phyloP scores from a whole-genome alignment of 2,329 filamentous ascomycete species.

The Penicillium freii region DNA sequence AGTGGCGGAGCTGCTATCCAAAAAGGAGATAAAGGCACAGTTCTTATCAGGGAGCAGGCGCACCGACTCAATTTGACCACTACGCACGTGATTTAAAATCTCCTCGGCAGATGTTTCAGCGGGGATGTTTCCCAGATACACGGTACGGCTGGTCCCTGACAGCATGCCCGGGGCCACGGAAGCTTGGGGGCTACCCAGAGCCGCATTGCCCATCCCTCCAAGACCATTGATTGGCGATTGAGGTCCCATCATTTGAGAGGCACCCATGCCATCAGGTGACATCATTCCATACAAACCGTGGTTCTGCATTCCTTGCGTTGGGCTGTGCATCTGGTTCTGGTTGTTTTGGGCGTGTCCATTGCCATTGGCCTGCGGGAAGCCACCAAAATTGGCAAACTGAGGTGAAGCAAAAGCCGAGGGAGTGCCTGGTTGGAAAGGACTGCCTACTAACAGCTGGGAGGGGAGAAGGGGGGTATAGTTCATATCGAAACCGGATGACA shows the following conservation, averaged over 20 bases:
- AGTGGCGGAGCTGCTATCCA: constrained; percentile 94
- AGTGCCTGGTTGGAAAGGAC: constrained; percentile 93
- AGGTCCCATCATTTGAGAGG: constrained; percentile 75
- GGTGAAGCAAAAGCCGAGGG: constrained; percentile 85
- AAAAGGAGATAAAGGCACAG: constrained; percentile 98
- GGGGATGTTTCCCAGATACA: constrained; percentile 98
- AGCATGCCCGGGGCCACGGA: constrained; percentile 77
- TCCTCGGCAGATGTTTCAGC: constrained; percentile 95
- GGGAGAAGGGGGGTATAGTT: constrained; percentile 96
- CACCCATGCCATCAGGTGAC: constrained; percentile 79
- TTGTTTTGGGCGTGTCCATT: constrained; percentile 55
- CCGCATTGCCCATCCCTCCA: constrained; percentile 60
- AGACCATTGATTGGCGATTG: constrained; percentile 84
- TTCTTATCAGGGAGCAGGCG: constrained; percentile 97
- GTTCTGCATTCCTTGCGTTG: constrained; percentile 66
- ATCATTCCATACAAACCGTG: constrained; percentile 81
- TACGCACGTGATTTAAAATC: constrained; percentile 91
- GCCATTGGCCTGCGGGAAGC: constrained; percentile 65
- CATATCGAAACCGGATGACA: constrained; percentile 92
- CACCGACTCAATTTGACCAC: constrained; percentile 98
- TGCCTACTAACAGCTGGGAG: constrained; percentile 89
- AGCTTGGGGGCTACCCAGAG: constrained; percentile 65
- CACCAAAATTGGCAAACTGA: constrained; percentile 82
- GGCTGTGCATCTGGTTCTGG: constrained; percentile 66
- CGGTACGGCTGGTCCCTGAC: constrained; percentile 89